Evolutionary conservation across 176 grass and related monocot species (phyloP).

Genomic region (Ensete glaucum): DNA sequence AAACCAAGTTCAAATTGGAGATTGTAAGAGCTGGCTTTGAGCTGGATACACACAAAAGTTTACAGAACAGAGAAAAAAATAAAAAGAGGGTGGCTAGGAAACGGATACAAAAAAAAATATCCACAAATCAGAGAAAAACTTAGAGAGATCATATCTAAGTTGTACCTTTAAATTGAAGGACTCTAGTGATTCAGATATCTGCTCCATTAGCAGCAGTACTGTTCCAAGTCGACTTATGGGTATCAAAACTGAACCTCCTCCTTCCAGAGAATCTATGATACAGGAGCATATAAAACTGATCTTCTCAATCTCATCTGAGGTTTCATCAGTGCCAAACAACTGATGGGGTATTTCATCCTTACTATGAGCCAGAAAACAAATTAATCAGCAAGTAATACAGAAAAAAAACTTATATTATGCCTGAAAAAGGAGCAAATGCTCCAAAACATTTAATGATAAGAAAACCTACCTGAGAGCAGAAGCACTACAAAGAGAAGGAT

Average conservation of each 20-base stretch:
- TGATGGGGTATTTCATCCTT: conserved; percentile 24
- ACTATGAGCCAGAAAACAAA: conserved; percentile 30
- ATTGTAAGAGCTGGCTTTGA: background rate
- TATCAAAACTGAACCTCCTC: conserved; percentile 78
- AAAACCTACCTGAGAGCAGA: conserved; percentile 27
- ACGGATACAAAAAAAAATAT: background rate
- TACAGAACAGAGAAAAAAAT: background rate
- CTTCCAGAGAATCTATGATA: conserved; percentile 52
- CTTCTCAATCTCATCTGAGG: conserved; percentile 60
- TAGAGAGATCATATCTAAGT: background rate
- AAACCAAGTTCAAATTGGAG: background rate
- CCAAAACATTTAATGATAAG: conserved; percentile 9
- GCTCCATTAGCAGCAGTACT: conserved; percentile 60
- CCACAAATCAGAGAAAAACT: background rate
- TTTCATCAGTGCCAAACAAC: conserved; percentile 59
- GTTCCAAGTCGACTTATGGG: conserved; percentile 47
- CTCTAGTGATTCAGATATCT: conserved; percentile 38
- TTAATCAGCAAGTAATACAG: background rate
- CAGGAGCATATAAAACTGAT: conserved; percentile 74
- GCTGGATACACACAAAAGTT: background rate
- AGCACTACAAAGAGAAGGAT: conserved; percentile 12
- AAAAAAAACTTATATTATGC: background rate
- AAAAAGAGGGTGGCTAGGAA: background rate
- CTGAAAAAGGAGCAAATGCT: conserved; percentile 9
- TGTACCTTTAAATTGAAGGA: conserved; percentile 54